Evolutionary conservation across 2,329 filamentous ascomycete genomes (phyloP).

Genomic region (Aspergillus melleus): DNA sequence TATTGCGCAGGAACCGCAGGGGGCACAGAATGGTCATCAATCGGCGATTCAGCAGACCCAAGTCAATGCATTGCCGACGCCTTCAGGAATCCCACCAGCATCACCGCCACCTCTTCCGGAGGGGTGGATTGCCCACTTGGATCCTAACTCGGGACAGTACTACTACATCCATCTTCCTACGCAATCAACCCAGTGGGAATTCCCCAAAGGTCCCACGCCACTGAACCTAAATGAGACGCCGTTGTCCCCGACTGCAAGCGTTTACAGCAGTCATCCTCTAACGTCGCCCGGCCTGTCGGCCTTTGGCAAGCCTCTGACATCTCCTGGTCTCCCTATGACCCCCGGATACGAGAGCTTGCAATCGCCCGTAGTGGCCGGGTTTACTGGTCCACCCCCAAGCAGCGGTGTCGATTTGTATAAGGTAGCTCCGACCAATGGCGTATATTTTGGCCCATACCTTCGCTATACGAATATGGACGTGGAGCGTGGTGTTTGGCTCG

Average conservation of each 20-base stretch:
- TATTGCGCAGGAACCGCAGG: constrained; percentile 23
- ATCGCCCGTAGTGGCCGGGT: constrained; percentile 75
- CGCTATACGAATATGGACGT: constrained; percentile 97
- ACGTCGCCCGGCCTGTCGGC: constrained; percentile 66
- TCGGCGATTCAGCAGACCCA: constrained; percentile 26
- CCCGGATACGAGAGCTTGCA: constrained; percentile 84
- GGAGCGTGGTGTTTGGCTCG: constrained; percentile 85
- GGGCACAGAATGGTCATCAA: constrained; percentile 7
- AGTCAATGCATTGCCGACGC: constrained; percentile 34
- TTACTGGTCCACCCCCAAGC: constrained; percentile 82
- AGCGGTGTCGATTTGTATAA: constrained; percentile 94
- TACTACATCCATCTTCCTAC: constrained; percentile 97
- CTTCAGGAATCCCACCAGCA: constrained; percentile 60
- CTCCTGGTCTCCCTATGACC: constrained; percentile 78
- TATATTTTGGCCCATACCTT: constrained; percentile 96
- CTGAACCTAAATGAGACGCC: constrained; percentile 79
- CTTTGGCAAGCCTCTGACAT: constrained; percentile 61
- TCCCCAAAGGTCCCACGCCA: constrained; percentile 91
- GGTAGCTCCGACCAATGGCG: constrained; percentile 87
- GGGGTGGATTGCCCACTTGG: constrained; percentile 96
- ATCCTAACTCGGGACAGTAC: constrained; percentile 94
- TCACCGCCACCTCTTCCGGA: constrained; percentile 93
- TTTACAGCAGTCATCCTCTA: constrained; percentile 69
- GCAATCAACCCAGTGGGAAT: constrained; percentile 98
- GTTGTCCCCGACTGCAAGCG: constrained; percentile 76